Evolutionary conservation across 257 asterid genomes (phyloP), one percentile per base, ranked within the genome.

Genomic region (Penstemon davidsonii): DNA sequence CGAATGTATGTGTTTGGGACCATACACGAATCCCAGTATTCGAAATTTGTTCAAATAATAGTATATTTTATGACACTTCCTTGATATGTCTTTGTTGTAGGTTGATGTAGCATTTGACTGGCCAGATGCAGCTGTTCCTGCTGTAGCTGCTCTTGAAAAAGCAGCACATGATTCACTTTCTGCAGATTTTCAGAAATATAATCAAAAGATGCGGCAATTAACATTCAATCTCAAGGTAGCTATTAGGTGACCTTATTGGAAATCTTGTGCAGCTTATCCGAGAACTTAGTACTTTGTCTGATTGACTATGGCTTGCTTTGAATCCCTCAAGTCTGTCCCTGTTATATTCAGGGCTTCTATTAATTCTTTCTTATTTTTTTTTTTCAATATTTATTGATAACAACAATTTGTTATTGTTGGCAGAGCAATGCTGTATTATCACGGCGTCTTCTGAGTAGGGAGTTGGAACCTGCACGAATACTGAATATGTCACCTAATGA

Each of bases 201-300:
- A 88, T 62, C 88, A 83, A 60, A 93, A 93, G 87, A 84, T 90
- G 99, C 73, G 95, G 79, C 87, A 81, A 49, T 60, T 88, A 36
- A 5, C 73, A 25, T 87, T 77, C 83, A 88, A 88, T 78, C 89
- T 93, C 41, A 82, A 87, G 97, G 99, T 90, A 69, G 51, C 68
- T 8, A 10, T 69, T 40, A 37, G n/a, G 41, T 15, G 43, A 59
- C n/a, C 25, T 9, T 3, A 13, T 42, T 62, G 45, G 71, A n/a
- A 67, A 61, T 52, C 41, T 50, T 39, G 43, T 55, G 12, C 18
- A 51, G 37, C 19, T 11, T 25, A 5, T 11, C 6, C 9, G 36
- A 57, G 12, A 25, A 53, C 54, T 61, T 75, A 53, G 55, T 75
- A 18, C 33, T 62, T 68, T 54, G 66, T 75, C 8, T 45, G 2